phyloP scores from a whole-genome alignment of 2,329 filamentous ascomycete genomes.

The Xylaria sp. region DNA sequence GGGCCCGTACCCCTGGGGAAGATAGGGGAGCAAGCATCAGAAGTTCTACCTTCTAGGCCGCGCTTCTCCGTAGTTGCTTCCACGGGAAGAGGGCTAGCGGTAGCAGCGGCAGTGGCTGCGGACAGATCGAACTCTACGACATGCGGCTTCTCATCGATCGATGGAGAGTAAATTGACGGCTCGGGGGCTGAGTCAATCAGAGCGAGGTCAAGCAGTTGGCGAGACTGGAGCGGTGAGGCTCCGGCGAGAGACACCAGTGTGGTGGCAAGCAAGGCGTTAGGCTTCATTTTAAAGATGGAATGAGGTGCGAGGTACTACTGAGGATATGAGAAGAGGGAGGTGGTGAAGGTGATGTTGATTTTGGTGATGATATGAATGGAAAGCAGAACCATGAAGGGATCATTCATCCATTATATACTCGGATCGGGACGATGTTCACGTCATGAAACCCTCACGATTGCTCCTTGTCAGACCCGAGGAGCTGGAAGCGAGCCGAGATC shows the following conservation, averaged over 20 bases:
- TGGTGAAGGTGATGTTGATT: conserved; percentile 3
- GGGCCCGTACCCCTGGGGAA: conserved; percentile 39
- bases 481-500: neutral
- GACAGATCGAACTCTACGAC: conserved; percentile 38
- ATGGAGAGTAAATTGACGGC: conserved; percentile 38
- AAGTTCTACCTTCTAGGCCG: conserved; percentile 19
- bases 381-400: neutral
- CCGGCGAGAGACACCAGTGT: conserved; percentile 27
- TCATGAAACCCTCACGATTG: neutral
- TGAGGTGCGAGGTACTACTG: neutral
- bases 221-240: conserved; percentile 33
- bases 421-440: neutral
- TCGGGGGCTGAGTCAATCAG: conserved; percentile 42
- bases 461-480: neutral
- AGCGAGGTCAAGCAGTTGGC: conserved; percentile 45
- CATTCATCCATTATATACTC: conserved; percentile 15
- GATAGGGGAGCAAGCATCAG: conserved; percentile 31
- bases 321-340: neutral
- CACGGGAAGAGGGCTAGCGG: conserved; percentile 31
- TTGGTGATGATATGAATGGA: neutral
- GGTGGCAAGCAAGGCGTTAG: conserved; percentile 19
- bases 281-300: conserved; percentile 26
- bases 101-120: conserved; percentile 36
- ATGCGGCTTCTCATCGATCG: conserved; percentile 37
- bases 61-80: conserved; percentile 19